Conservation (phyloP, 371 early-diverging fungal genomes). For the Mucor mucedo region DNA sequence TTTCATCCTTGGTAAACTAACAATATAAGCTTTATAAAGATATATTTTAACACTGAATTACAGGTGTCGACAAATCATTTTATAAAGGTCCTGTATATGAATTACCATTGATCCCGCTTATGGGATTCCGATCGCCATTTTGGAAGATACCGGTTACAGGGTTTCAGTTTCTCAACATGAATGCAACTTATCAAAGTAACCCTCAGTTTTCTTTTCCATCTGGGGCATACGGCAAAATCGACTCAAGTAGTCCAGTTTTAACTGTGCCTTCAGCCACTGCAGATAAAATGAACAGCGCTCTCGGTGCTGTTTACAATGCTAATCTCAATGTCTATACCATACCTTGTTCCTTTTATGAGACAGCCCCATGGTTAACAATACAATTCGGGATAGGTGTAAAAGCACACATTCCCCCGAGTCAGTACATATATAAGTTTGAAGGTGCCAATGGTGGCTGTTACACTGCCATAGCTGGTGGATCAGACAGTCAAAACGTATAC, state of each 20-base stretch:
- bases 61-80: slow-evolving; percentile 28
- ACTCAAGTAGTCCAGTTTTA: slow-evolving; percentile 34
- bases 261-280: slow-evolving; percentile 27
- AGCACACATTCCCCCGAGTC: slow-evolving; percentile 32
- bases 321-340: slow-evolving; percentile 26
- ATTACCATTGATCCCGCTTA: slow-evolving; percentile 21
- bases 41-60: background rate
- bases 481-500: slow-evolving; percentile 23
- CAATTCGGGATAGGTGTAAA: slow-evolving; percentile 28
- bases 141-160: slow-evolving; percentile 38
- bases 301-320: slow-evolving; percentile 26
- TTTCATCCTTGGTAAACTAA: slow-evolving; percentile 18
- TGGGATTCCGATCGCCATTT: slow-evolving; percentile 29
- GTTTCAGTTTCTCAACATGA: slow-evolving; percentile 4
- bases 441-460: slow-evolving; percentile 18
- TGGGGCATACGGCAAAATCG: slow-evolving; percentile 25
- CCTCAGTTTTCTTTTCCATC: slow-evolving; percentile 3
- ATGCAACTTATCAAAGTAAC: background rate
- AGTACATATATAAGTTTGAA: slow-evolving; percentile 26
- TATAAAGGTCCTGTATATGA: slow-evolving; percentile 30
- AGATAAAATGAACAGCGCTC: slow-evolving; percentile 24
- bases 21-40: background rate
- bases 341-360: slow-evolving; percentile 18
- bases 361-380: slow-evolving; percentile 24
- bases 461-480: slow-evolving; percentile 29